Conservation (phyloP, 1,139 yeast species). For the Protomyces pachydermus region DNA sequence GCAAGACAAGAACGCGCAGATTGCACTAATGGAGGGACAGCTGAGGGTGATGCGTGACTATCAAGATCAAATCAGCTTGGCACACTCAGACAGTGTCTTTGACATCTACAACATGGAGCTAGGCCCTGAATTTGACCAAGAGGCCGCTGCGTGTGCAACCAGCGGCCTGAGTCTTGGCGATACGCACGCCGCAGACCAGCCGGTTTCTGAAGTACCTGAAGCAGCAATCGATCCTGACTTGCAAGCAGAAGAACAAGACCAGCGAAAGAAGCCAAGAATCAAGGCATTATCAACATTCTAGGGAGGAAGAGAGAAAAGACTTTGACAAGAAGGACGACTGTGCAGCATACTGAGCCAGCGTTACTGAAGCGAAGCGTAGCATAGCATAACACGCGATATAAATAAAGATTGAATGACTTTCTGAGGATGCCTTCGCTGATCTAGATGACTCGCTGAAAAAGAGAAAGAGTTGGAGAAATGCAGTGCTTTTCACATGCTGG, state of each 20-base stretch:
- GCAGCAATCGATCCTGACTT: neutral
- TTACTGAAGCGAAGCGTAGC: neutral
- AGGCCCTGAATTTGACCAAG: neutral
- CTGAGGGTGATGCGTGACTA: neutral
- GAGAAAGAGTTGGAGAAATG: no score
- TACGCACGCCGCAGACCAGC: no score
- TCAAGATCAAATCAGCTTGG: neutral
- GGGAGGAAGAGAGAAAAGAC: neutral
- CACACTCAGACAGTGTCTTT: neutral
- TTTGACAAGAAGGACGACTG: neutral
- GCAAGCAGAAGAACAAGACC: neutral
- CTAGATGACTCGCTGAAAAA: neutral
- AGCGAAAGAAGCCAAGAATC: neutral
- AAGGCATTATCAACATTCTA: neutral
- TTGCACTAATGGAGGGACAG: neutral
- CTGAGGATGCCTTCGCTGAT: neutral
- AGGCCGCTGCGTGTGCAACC: neutral
- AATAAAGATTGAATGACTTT: no score
- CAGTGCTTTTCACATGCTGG: no score
- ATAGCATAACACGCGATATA: neutral
- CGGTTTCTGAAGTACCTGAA: no score
- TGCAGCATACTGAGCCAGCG: neutral
- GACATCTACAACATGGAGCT: neutral
- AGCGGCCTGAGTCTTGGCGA: no score
- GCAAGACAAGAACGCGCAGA: neutral